phyloP scores from a whole-genome alignment of 805 yeast genomes.

The Peterozyma xylosa region DNA sequence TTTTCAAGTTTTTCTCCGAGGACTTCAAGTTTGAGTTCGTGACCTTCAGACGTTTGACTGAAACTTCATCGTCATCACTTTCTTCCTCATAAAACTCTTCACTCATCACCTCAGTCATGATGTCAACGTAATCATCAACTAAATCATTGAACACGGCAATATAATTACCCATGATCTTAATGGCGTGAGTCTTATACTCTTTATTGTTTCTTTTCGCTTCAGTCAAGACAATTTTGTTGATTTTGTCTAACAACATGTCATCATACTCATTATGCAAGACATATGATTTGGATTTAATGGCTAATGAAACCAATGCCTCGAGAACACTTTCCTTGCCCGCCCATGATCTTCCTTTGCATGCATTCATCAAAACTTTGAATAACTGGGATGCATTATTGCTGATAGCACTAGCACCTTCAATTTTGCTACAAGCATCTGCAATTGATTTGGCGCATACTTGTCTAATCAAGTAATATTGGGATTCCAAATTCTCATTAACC shows the following conservation, averaged over 20 bases:
- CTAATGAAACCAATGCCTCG: slow-evolving; percentile 57
- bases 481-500: slow-evolving; percentile 39
- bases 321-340: slow-evolving; percentile 76
- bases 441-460: slow-evolving; percentile 65
- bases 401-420: slow-evolving; percentile 26
- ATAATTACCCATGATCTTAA: slow-evolving; percentile 46
- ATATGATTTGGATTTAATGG: slow-evolving; percentile 34
- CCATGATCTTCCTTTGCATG: slow-evolving; percentile 79
- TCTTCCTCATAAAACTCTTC: slow-evolving; percentile 32
- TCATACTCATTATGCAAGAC: slow-evolving; percentile 19
- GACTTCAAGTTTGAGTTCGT: slow-evolving; percentile 20
- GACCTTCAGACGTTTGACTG: slow-evolving; percentile 11
- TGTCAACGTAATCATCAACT: slow-evolving; percentile 28
- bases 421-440: slow-evolving; percentile 44
- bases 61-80: slow-evolving; percentile 23
- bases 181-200: slow-evolving; percentile 50
- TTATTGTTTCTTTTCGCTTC: slow-evolving; percentile 67
- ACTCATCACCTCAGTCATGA: slow-evolving; percentile 25
- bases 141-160: slow-evolving; percentile 29
- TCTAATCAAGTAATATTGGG: slow-evolving; percentile 56
- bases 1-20: slow-evolving; percentile 31
- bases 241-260: slow-evolving; percentile 23
- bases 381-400: slow-evolving; percentile 22
- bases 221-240: slow-evolving; percentile 36
- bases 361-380: slow-evolving; percentile 45